Evolutionary conservation across 1,284 basidiomycete genomes (phyloP).

Genomic region (Leccinum colubrinum): DNA sequence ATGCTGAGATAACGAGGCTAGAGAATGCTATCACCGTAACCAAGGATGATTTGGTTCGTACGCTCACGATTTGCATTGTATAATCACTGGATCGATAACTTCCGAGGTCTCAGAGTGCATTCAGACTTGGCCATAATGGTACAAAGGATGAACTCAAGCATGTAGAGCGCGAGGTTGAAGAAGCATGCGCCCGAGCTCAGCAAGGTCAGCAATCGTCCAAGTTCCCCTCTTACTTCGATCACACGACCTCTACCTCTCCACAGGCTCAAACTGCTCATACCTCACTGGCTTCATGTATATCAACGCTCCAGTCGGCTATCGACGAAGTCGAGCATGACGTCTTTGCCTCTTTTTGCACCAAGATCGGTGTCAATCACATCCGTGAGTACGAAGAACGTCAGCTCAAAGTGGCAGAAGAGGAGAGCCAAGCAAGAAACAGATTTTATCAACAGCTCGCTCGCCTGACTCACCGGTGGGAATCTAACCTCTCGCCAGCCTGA

Average conservation of each 20-base stretch:
- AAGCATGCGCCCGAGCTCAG: conserved; percentile 65
- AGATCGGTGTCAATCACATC: conserved; percentile 82
- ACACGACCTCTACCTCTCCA: neutral
- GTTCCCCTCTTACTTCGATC: neutral
- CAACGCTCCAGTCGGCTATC: conserved; percentile 57
- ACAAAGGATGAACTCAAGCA: conserved; percentile 80
- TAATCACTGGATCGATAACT: conserved; percentile 1
- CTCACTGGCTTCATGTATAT: conserved; percentile 54
- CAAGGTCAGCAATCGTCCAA: conserved; percentile 43
- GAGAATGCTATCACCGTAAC: conserved; percentile 74
- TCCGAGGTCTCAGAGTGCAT: conserved; percentile 46
- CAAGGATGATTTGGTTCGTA: conserved; percentile 80
- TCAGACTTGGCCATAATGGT: conserved; percentile 66
- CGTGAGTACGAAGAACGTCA: conserved; percentile 95
- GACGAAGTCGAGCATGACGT: conserved; percentile 80
- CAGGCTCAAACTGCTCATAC: conserved; percentile 57
- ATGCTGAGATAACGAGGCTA: conserved; percentile 75
- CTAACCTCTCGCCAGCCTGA: neutral
- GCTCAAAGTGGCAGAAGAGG: conserved; percentile 83
- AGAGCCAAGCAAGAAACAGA: conserved; percentile 80
- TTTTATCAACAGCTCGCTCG: conserved; percentile 89
- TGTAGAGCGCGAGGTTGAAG: conserved; percentile 65
- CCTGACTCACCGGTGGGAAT: conserved; percentile 83
- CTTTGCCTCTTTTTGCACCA: conserved; percentile 79
- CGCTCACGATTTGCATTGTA: neutral